Evolutionary conservation across 1,284 basidiomycete genomes (phyloP), one percentile per base, ranked within the genome.

Genomic region (Malassezia restricta): DNA sequence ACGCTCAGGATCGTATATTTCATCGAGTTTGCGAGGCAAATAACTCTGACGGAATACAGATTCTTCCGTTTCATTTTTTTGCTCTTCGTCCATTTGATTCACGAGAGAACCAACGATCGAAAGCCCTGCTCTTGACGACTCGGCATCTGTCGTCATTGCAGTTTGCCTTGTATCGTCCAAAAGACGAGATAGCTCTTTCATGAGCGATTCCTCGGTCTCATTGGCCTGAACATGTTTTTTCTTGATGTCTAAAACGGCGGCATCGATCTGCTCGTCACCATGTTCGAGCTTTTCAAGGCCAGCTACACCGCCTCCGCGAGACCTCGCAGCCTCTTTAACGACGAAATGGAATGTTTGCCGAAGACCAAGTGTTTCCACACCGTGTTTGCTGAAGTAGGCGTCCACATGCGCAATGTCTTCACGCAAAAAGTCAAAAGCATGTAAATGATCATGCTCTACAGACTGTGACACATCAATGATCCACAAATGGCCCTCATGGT

Each of bases 381-480:
- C 79, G 56, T 82, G 78, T 42, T 64, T 65, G 1, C 79, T 77
- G 74, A 96, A 99, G 74, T 87, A 98, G 38, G 89, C 88, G 59
- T 96, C 90, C 37, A 92, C 78, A 73, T 98, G 96, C 62, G 82
- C 83, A 45, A 99, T 80, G 74, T 99, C 94, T 38, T 80, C 83
- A 29, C 92, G 83, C 42, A 99, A 78, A 75, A 99, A 99, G 74
- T 99, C 92, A 47, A 65, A 71, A 7, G 70, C 88, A 35, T 84
- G 79, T 0, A 92, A 92, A 68, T 99, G 94, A 74, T 98, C 92
- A 68, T 96, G 91, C 70, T 99, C 94, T 39, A 99, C 92, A 49
- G 87, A 90, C 75, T 99, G 94, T 3, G 89, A 94, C 56, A 99
- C 94, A 73, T 99, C 94, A 75, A 99, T 98, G 68, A 98, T 86